phyloP scores from a whole-genome alignment of 179 eudicot genomes.

The Sideroxylon spinosum region DNA sequence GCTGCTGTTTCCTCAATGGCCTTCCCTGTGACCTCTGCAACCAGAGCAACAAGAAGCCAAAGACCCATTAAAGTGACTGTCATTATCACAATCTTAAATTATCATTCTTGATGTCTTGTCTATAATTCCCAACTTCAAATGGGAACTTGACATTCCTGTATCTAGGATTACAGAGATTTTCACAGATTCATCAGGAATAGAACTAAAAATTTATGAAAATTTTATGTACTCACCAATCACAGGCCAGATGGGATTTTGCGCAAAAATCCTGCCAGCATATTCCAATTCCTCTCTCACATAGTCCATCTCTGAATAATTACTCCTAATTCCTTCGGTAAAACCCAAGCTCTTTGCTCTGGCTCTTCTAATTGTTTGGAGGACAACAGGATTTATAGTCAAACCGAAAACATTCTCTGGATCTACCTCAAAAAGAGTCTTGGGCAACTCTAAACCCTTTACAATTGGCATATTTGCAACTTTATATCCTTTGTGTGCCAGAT shows the following conservation, averaged over 20 bases:
- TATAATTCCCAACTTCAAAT: background rate
- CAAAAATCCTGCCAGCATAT: slow-evolving; percentile 57
- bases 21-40: slow-evolving; percentile 90
- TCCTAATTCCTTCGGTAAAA: slow-evolving; percentile 39
- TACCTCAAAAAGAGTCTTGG: slow-evolving; percentile 63
- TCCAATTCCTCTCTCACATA: slow-evolving; percentile 68
- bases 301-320: slow-evolving; percentile 72
- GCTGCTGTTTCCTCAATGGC: slow-evolving; percentile 98
- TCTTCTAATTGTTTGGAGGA: slow-evolving; percentile 67
- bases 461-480: slow-evolving; percentile 92
- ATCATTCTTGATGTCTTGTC: background rate
- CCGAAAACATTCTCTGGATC: slow-evolving; percentile 75
- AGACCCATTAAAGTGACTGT: background rate
- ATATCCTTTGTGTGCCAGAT: slow-evolving; percentile 86
- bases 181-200: background rate
- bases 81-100: background rate
- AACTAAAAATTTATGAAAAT: background rate
- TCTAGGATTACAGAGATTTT: background rate
- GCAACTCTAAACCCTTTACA: slow-evolving; percentile 64
- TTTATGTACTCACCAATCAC: slow-evolving; percentile 70
- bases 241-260: slow-evolving; percentile 86
- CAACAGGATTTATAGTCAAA: slow-evolving; percentile 70
- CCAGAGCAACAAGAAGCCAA: background rate
- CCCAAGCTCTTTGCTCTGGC: slow-evolving; percentile 86
- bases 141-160: background rate